Percentiles rank a stretch among this genome's conserved stretches.
Evolutionary conservation across 306 rosid genomes (phyloP).

Genomic region (Herpetospermum pedunculosum): DNA sequence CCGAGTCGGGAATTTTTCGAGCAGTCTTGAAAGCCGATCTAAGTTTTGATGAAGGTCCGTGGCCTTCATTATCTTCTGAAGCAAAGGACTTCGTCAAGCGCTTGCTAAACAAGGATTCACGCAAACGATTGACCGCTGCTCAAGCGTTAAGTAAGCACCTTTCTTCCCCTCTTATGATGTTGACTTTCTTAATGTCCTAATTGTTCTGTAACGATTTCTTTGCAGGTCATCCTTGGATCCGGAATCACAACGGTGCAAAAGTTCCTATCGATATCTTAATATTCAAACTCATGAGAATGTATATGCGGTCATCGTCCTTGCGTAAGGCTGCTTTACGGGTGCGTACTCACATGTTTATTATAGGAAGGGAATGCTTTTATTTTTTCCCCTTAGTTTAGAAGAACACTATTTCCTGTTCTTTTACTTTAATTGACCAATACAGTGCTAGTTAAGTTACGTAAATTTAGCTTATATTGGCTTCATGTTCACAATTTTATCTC

Average conservation of each 20-base stretch:
- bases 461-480: background rate
- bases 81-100: constrained; percentile 95
- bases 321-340: constrained; percentile 99
- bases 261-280: constrained; percentile 77
- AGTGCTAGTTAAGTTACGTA: background rate
- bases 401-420: background rate
- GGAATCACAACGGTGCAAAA: constrained; percentile 49
- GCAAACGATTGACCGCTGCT: constrained; percentile 91
- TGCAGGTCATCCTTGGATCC: constrained; percentile 98
- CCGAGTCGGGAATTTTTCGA: constrained; percentile 91
- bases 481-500: background rate
- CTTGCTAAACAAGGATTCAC: constrained; percentile 78
- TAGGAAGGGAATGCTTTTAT: constrained; percentile 1
- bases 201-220: constrained; percentile 17
- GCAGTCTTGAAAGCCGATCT: constrained; percentile 96
- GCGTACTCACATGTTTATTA: constrained; percentile 18
- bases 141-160: constrained; percentile 77
- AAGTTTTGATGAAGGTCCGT: constrained; percentile 86
- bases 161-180: background rate
- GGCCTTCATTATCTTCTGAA: constrained; percentile 82
- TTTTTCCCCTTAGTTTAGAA: background rate
- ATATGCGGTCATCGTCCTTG: constrained; percentile 84
- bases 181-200: constrained; percentile 4
- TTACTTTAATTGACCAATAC: background rate
- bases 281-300: constrained; percentile 76